Percentiles rank a stretch among this genome's conserved stretches.
These are phyloP conservation scores for Oxyria digyna DNA, from an alignment of 148 eudicot genomes.

Conservation along the genomic window DNA sequence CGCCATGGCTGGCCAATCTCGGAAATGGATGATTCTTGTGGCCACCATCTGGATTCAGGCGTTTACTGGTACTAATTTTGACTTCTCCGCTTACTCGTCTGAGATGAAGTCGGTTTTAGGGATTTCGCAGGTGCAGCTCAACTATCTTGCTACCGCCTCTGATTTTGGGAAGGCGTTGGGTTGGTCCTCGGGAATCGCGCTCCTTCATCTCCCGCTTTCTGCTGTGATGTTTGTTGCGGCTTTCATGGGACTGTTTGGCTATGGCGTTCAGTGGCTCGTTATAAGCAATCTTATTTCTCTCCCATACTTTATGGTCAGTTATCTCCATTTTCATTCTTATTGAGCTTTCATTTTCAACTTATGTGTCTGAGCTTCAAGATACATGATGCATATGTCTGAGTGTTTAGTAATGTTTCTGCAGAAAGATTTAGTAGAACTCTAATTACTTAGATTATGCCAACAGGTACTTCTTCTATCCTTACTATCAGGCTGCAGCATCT, in stretches of 20 bases:
- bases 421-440: not conserved
- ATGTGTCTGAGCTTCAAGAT: not conserved
- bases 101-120: conserved; percentile 49
- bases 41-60: conserved; percentile 46
- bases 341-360: not conserved
- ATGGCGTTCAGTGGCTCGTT: conserved; percentile 73
- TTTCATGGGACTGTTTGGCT: conserved; percentile 62
- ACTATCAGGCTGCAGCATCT: conserved; percentile 47
- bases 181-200: conserved; percentile 80
- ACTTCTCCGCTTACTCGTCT: conserved; percentile 85
- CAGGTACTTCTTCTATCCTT: conserved; percentile 7
- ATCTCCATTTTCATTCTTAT: not conserved
- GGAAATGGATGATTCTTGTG: conserved; percentile 10
- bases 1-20: conserved; percentile 8
- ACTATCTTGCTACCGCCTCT: conserved; percentile 78
- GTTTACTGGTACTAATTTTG: conserved; percentile 84
- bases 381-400: conserved; percentile 9
- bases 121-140: conserved; percentile 71
- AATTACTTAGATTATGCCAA: not conserved
- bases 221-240: conserved; percentile 56
- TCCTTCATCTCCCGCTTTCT: conserved; percentile 54
- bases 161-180: conserved; percentile 89
- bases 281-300: conserved; percentile 29
- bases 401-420: no score
- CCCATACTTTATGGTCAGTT: conserved; percentile 64